Conservation (phyloP, 208 protist genomes). For the Angomonas desouzai region DNA sequence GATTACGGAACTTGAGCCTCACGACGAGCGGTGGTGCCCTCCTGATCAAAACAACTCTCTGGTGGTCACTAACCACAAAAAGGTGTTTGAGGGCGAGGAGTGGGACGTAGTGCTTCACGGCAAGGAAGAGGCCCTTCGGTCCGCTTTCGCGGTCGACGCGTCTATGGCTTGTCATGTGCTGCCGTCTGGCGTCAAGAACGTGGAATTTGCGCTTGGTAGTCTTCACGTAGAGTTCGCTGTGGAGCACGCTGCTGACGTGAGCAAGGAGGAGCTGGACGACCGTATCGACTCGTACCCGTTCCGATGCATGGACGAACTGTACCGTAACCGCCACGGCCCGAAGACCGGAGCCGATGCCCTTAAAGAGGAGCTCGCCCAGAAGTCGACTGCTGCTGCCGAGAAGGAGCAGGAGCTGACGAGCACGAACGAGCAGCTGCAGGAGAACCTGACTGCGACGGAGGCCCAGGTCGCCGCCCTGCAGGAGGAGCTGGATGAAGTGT, state of each 20-base stretch:
- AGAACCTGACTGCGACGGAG: slow-evolving; percentile 6
- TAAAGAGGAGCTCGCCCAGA: slow-evolving; percentile 12
- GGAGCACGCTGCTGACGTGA: slow-evolving; percentile 15
- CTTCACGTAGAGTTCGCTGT: slow-evolving; percentile 22
- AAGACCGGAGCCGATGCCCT: slow-evolving; percentile 21
- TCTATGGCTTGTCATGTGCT: slow-evolving; percentile 21
- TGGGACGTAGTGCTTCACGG: slow-evolving; percentile 19
- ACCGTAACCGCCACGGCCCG: slow-evolving; percentile 15
- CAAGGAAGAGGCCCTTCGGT: slow-evolving; percentile 22
- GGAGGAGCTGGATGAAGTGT: slow-evolving; percentile 6
- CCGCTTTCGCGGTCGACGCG: slow-evolving; percentile 21
- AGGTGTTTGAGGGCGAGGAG: slow-evolving; percentile 25
- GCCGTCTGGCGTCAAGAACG: slow-evolving; percentile 10
- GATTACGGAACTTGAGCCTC: slow-evolving; percentile 5
- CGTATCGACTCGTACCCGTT: slow-evolving; percentile 25
- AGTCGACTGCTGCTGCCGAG: neutral
- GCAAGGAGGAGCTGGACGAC: slow-evolving; percentile 15
- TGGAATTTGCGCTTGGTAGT: slow-evolving; percentile 15
- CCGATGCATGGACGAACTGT: slow-evolving; percentile 19
- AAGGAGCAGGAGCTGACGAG: neutral
- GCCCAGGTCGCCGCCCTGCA: slow-evolving; percentile 17
- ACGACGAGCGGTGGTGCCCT: slow-evolving; percentile 24
- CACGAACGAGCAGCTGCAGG: neutral
- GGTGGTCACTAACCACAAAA: slow-evolving; percentile 16
- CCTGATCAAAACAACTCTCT: neutral